Evolutionary conservation across 2,329 filamentous ascomycete species (phyloP), one percentile per base, ranked within the genome.

Genomic region (Polychaeton citri): DNA sequence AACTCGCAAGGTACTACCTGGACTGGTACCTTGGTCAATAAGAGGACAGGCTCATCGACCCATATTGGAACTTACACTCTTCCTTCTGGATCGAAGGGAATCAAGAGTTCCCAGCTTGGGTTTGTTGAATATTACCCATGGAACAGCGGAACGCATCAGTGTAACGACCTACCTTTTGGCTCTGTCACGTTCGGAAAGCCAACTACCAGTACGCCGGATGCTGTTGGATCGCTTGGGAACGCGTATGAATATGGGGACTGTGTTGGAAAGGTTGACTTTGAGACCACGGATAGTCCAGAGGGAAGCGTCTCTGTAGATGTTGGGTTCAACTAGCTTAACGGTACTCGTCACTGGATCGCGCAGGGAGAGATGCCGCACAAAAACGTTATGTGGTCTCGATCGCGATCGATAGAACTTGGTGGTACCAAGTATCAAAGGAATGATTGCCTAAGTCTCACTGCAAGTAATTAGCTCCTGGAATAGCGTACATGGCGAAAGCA

Each of bases 101-200:
- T 55, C 32, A 15, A 42, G 33, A 34, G 35, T 6, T 37, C 30
- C 3, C 50, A 53, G 36, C 24, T 51, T 4, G 53, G 53, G 1
- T 54, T 54, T 38, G 40, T 55, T 3, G 53, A 55, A 36, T 51
- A 55, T 41, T 55, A 50, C 42, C 47, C 39, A 2, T 49, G 44
- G 43, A 49, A 51, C 12, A 32, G 36, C n/a, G 21, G 18, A n/a
- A 30, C 30, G 8, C 18, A 21, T 19, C n/a, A 30, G 12, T 28
- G 31, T 21, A 15, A 13, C 24, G 18, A 18, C 6, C 19, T 38
- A 21, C 36, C 36, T 9, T 33, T 33, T 18, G 30, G 18, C 19
- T n/a, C 12, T 6, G 36, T 34, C 30, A 30, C 21, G n/a, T 33
- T 38, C 8, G 28, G 20, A 17, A 26, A 13, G 19, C 37, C 38